These are phyloP conservation scores for Hypoxylon lienhwacheense DNA, from an alignment of 495 filamentous ascomycete genomes.

Conservation along the genomic window DNA sequence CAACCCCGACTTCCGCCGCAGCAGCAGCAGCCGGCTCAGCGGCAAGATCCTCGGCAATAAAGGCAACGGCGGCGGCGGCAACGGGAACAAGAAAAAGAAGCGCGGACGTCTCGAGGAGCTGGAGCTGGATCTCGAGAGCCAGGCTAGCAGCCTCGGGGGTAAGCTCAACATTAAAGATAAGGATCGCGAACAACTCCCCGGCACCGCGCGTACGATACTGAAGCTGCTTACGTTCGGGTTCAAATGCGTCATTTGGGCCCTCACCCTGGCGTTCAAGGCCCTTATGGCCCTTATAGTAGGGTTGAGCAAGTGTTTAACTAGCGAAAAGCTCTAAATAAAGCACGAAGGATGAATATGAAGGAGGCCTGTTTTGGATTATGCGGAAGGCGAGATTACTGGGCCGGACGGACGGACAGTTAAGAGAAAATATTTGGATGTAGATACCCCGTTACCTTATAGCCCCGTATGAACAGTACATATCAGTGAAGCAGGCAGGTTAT, in stretches of 20 bases:
- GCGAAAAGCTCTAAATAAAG: conserved; percentile 40
- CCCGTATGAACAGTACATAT: conserved; percentile 22
- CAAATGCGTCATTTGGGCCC: conserved; percentile 52
- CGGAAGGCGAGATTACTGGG: no score
- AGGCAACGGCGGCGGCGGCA: conserved; percentile 10
- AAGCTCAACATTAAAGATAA: conserved; percentile 40
- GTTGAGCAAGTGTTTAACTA: conserved; percentile 44
- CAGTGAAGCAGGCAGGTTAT: conserved; percentile 33
- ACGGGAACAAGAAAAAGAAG: conserved; percentile 39
- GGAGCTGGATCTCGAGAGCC: conserved; percentile 60
- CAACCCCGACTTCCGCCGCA: conserved; percentile 27
- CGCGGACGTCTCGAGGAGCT: conserved; percentile 52
- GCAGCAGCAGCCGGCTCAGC: conserved; percentile 37
- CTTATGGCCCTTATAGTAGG: conserved; percentile 42
- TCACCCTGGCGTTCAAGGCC: conserved; percentile 50
- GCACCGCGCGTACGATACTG: conserved; percentile 42
- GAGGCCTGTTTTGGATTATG: no score
- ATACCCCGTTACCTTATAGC: conserved; percentile 5
- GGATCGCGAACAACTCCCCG: conserved; percentile 47
- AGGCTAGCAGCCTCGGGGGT: conserved; percentile 47
- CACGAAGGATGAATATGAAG: not conserved
- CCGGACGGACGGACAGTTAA: no score
- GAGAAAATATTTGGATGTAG: not conserved
- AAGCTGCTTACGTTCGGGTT: conserved; percentile 46
- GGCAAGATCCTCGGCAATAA: conserved; percentile 25